phyloP scores from a whole-genome alignment of 257 asterid genomes.

The Haberlea rhodopensis region DNA sequence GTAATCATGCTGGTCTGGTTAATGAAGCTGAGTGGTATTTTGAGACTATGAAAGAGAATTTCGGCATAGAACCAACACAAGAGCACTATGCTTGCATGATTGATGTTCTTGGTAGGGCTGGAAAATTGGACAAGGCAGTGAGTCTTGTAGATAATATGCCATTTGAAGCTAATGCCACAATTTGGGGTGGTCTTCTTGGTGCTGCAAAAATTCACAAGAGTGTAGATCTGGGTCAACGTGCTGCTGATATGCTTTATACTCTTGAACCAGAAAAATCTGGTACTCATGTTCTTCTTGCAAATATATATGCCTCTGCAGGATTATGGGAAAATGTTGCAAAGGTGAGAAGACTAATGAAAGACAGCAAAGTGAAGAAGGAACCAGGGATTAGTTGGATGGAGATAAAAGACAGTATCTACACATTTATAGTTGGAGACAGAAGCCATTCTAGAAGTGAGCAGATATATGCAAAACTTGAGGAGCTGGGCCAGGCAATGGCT shows the following conservation, averaged over 20 bases:
- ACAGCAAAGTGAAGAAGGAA: constrained; percentile 67
- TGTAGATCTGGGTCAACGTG: constrained; percentile 59
- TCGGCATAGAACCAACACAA: constrained; percentile 55
- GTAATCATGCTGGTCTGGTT: constrained; percentile 76
- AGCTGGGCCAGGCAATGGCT: constrained; percentile 51
- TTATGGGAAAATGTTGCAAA: constrained; percentile 60
- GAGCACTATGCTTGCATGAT: constrained; percentile 92
- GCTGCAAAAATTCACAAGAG: constrained; percentile 71
- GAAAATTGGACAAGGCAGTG: constrained; percentile 57
- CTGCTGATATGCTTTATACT: constrained; percentile 54
- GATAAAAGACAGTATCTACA: constrained; percentile 57
- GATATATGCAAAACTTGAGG: constrained; percentile 65
- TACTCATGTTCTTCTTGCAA: constrained; percentile 69
- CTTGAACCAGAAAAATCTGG: constrained; percentile 76
- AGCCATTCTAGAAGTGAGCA: constrained; percentile 54
- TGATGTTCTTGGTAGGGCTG: constrained; percentile 78
- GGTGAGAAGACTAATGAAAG: constrained; percentile 60
- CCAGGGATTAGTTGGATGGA: constrained; percentile 93
- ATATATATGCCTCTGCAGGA: constrained; percentile 67
- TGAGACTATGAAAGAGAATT: constrained; percentile 47
- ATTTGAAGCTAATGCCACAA: constrained; percentile 56
- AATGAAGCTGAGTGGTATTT: constrained; percentile 59
- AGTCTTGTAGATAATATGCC: constrained; percentile 59
- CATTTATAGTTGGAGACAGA: constrained; percentile 73
- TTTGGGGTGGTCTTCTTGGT: constrained; percentile 84